phyloP scores from a whole-genome alignment of 352 stramenopile genomes.

The Albugo candida region DNA sequence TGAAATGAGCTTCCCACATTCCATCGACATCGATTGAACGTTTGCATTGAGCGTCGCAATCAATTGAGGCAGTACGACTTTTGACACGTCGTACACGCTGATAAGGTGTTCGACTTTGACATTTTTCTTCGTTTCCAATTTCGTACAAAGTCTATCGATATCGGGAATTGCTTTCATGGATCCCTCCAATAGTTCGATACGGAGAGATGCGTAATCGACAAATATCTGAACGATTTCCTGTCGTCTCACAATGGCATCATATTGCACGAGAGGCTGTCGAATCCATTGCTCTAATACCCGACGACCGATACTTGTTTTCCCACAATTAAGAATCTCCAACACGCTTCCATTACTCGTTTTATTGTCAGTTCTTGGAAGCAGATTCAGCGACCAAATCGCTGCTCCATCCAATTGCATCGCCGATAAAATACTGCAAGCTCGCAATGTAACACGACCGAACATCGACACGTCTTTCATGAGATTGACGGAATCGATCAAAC shows the following conservation, averaged over 20 bases:
- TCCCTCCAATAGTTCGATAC: conserved; percentile 77
- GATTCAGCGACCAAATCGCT: conserved; percentile 82
- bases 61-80: conserved; percentile 43
- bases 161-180: conserved; percentile 75
- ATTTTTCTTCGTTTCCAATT: conserved; percentile 43
- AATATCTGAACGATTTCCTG: conserved; percentile 87
- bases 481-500: conserved; percentile 42
- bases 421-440: conserved; percentile 46
- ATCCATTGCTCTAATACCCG: conserved; percentile 93
- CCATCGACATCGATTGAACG: conserved; percentile 18
- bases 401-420: conserved; percentile 86
- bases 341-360: conserved; percentile 52
- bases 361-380: conserved; percentile 63
- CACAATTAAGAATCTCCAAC: conserved; percentile 87
- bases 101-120: conserved; percentile 68
- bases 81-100: conserved; percentile 63
- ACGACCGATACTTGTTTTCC: conserved; percentile 86
- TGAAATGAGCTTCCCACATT: conserved; percentile 17
- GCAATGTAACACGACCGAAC: conserved; percentile 58
- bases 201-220: conserved; percentile 72
- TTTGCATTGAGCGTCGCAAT: conserved; percentile 16
- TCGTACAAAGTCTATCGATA: conserved; percentile 43
- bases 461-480: conserved; percentile 42
- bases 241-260: conserved; percentile 63
- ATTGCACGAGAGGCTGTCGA: conserved; percentile 86